Evolutionary conservation across 2,329 filamentous ascomycete species (phyloP), one percentile per base, ranked within the genome.

Genomic region (Dryadomyces quercivorus): DNA sequence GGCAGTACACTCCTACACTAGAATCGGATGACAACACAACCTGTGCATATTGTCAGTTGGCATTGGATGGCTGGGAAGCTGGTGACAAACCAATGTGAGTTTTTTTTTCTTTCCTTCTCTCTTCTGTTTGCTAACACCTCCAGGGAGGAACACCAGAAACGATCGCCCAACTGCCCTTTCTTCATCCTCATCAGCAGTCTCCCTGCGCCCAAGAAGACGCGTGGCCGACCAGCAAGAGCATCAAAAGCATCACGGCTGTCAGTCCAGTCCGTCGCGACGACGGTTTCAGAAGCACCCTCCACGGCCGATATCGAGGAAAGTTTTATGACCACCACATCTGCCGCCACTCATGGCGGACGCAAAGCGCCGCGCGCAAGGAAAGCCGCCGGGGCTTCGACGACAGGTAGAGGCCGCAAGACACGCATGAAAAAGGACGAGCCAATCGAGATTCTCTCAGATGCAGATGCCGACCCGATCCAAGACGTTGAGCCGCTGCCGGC

Each of bases 41-140:
- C 12, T 98, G 93, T 66, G 78, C 87, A 31, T 96, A 97, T 70
- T 98, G 93, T 71, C 82, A 86, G 55, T 72, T 97, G 16, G 89
- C 86, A 12, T 77, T 98, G 12, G 92, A 97, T 67, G 90, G 90
- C 7, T 98, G 94, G 93, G 93, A 97, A 65, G 85, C 86, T 1
- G 84, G 85, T 56, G 93, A 98, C 67, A 88, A 95, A 65, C 93
- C 93, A 58, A 80, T 86, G 83, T 90, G 67, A 70, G 85, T 8
- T 26, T 26, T n/a, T n/a, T n/a, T 16, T 7, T 31, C 3, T 9
- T 15, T 12, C 21, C 10, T 12, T 10, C 5, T 40, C 18, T 45
- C 12, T 36, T 34, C 7, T 50, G 4, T 31, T 31, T 8, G 10
- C 20, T 9, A 42, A 48, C 18, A 50, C 36, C 6, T 48, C 34